Evolutionary conservation across 192 early-diverging fungal genomes (phyloP), one percentile per base, ranked within the genome.

Genomic region (Tieghemiomyces parasiticus): DNA sequence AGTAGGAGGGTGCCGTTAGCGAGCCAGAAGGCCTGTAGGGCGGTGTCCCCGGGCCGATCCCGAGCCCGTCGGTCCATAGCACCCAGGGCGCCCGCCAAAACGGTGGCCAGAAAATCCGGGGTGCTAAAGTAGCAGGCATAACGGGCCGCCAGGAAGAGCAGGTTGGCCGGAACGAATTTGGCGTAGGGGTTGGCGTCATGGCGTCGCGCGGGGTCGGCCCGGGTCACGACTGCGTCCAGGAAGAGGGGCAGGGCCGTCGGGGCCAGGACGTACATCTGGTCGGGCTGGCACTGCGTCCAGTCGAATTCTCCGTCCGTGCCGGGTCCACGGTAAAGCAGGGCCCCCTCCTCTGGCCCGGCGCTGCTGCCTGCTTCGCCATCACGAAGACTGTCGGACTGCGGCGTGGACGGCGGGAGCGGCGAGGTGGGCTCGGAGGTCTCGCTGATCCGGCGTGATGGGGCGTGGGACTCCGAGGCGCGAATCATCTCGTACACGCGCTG

Each of bases 231-330:
- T 0, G 79, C 77, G 52, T 85, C 69, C 35, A 96, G 78, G 54
- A 93, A 85, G 59, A 77, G 76, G 14, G 79, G 74, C 48, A 91
- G 71, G 8, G 81, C 81, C 31, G 80, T 74, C 58, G 75, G 77
- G 53, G 84, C 83, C 68, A 94, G 91, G n/a, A 95, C 92, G 74
- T 91, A 86, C 94, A 97, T 97, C 68, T 97, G 91, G 73, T 92
- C 87, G 16, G 82, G 82, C 63, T 79, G 71, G 69, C 91, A 89
- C 19, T 67, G 73, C 48, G 85, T 79, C 90, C 90, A 97, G 58
- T 85, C 76, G 69, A 88, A 91, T 9, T 63, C 51, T 53, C 67
- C 62, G 20, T 51, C 62, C 31, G 75, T 67, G 32, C 71, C 71
- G 31, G 70, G 73, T 14, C 67, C 66, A 53, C 26, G n/a, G 47